Evolutionary conservation across 768 basidiomycete genomes (phyloP).

Genomic region (Infundibulicybe gibba): DNA sequence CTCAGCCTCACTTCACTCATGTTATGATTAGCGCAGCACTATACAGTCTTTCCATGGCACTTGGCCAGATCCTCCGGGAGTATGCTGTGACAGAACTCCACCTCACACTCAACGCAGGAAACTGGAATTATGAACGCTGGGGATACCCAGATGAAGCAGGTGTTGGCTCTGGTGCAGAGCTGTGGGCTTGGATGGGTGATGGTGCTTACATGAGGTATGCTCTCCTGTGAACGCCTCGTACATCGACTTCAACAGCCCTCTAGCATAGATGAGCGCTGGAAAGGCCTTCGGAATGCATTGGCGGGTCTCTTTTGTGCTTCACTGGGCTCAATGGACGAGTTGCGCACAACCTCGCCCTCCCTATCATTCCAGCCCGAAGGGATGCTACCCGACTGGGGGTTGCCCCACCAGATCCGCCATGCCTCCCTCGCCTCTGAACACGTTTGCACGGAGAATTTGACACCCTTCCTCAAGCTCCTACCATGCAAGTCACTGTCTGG

Average conservation of each 20-base stretch:
- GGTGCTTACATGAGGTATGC: conserved; percentile 47
- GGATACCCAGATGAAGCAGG: conserved; percentile 74
- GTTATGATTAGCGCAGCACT: conserved; percentile 66
- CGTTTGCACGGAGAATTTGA: conserved; percentile 97
- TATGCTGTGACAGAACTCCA: conserved; percentile 88
- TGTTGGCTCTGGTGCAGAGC: conserved; percentile 82
- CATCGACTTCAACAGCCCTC: conserved; percentile 5
- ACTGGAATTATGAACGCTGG: conserved; percentile 87
- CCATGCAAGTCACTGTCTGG: conserved; percentile 92
- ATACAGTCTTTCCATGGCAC: conserved; percentile 76
- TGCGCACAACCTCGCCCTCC: conserved; percentile 67
- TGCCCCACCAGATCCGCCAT: conserved; percentile 61
- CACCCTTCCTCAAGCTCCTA: conserved; percentile 91
- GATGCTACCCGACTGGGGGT: conserved; percentile 41
- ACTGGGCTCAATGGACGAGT: conserved; percentile 71
- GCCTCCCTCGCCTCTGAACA: conserved; percentile 78
- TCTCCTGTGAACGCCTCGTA: neutral
- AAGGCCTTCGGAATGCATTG: conserved; percentile 80
- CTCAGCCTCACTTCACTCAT: neutral
- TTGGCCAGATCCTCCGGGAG: conserved; percentile 84
- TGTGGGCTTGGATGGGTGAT: conserved; percentile 92
- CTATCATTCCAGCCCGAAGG: conserved; percentile 63
- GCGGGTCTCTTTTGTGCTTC: conserved; percentile 96
- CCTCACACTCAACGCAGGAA: conserved; percentile 86
- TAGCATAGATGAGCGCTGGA: conserved; percentile 79